Conservation (phyloP, 1,284 basidiomycete species). For the Vanrija sp. region DNA sequence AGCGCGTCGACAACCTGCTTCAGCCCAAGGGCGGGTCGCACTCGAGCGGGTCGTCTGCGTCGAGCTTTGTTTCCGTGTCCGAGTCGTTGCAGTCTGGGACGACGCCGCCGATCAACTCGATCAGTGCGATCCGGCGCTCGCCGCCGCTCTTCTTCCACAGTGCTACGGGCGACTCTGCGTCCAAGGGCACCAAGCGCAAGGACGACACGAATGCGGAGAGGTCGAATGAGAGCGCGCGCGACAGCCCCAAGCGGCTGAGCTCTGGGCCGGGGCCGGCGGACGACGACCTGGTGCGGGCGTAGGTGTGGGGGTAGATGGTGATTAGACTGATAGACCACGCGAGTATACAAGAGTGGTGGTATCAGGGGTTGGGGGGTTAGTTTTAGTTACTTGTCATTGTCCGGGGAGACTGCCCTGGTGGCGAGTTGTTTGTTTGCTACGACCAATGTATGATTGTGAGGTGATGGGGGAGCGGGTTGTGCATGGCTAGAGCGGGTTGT, state of each 20-base stretch:
- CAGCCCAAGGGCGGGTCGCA: conserved; percentile 9
- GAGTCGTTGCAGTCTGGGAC: not conserved
- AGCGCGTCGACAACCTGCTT: conserved; percentile 13
- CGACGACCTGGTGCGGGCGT: not conserved
- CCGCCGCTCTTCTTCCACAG: conserved; percentile 40
- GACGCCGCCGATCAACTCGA: conserved; percentile 24
- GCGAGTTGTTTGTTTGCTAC: no score
- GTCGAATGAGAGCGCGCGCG: conserved; percentile 9
- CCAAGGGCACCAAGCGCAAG: conserved; percentile 27
- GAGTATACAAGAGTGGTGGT: no score
- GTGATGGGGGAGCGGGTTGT: no score
- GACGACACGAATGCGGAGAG: conserved; percentile 20
- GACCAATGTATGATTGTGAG: no score
- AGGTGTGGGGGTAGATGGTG: not conserved
- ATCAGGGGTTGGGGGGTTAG: no score
- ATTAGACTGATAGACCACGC: not conserved
- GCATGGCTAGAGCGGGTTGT: no score
- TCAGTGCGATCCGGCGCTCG: conserved; percentile 27
- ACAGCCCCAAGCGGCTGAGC: conserved; percentile 30
- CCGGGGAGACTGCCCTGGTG: no score
- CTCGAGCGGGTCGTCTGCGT: conserved; percentile 5
- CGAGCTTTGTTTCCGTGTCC: conserved; percentile 2
- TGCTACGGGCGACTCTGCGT: conserved; percentile 14
- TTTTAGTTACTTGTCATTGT: no score
- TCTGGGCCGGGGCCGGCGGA: conserved; percentile 24